Conservation (phyloP, 768 basidiomycete species). For the Kwoniella botswanensis region DNA sequence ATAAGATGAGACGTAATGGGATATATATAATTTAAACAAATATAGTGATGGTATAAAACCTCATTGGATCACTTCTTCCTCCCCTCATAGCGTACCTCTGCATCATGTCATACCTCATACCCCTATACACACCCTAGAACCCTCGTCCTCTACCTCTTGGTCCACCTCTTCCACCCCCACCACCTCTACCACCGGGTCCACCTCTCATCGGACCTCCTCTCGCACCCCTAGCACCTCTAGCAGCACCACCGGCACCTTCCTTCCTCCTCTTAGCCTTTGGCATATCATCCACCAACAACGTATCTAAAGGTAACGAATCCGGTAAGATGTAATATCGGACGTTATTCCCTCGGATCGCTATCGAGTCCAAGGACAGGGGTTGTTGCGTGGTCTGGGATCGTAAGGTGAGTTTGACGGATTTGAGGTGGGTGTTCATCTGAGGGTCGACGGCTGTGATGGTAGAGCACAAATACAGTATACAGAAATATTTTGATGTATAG, state of each 20-base stretch:
- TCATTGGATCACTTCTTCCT: not conserved
- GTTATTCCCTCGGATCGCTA: constrained; percentile 96
- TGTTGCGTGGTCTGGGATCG: constrained; percentile 64
- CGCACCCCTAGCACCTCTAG: constrained; percentile 62
- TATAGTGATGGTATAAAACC: not conserved
- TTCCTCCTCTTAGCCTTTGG: constrained; percentile 96
- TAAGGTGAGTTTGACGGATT: constrained; percentile 95
- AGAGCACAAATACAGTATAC: not conserved
- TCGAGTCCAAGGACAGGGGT: constrained; percentile 75
- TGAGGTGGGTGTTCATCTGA: constrained; percentile 99
- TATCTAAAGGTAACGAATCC: constrained; percentile 93
- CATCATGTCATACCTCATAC: not conserved
- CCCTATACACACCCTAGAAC: constrained; percentile 26
- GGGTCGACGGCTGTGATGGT: constrained; percentile 87
- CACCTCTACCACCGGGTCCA: constrained; percentile 34
- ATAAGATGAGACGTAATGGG: not conserved
- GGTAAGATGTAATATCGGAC: constrained; percentile 97
- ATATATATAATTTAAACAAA: not conserved
- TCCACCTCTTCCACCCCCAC: constrained; percentile 61
- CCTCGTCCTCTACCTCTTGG: constrained; percentile 66
- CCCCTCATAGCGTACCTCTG: not conserved
- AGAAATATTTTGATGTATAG: too few relatives aligned
- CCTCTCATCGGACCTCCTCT: constrained; percentile 70
- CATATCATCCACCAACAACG: constrained; percentile 94
- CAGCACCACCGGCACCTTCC: constrained; percentile 69